These are phyloP conservation scores for Pyricularia pennisetigena DNA, from an alignment of 2,329 filamentous ascomycete genomes.

Conservation along the genomic window DNA sequence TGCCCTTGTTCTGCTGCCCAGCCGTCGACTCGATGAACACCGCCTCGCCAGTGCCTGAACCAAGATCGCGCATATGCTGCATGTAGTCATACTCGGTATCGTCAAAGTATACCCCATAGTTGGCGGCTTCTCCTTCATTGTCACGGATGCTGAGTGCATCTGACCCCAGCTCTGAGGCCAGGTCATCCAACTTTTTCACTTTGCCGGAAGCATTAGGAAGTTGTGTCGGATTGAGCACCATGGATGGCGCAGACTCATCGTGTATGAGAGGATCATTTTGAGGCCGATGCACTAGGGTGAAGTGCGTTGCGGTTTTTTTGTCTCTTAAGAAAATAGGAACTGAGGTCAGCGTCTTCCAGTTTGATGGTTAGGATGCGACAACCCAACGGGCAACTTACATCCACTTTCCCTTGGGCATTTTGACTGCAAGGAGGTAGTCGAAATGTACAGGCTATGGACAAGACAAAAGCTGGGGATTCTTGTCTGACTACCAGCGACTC, in stretches of 20 bases:
- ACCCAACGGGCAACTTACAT: conserved; percentile 34
- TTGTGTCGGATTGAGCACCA: conserved; percentile 70
- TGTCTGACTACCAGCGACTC: not conserved
- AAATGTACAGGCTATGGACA: not conserved
- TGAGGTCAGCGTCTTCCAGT: not conserved
- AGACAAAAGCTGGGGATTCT: not conserved
- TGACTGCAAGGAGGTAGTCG: conserved; percentile 20
- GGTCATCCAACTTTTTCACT: conserved; percentile 62
- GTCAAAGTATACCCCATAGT: conserved; percentile 88
- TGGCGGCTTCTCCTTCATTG: conserved; percentile 94
- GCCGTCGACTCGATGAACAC: conserved; percentile 73
- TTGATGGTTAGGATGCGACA: not conserved
- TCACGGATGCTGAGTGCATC: conserved; percentile 57
- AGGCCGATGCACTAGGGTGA: conserved; percentile 87
- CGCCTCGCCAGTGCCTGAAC: conserved; percentile 59
- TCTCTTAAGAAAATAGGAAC: conserved; percentile 34
- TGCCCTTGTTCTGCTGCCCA: conserved; percentile 47
- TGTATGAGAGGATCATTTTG: conserved; percentile 97
- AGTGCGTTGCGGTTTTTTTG: conserved; percentile 89
- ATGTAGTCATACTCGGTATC: conserved; percentile 98
- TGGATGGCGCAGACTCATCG: conserved; percentile 77
- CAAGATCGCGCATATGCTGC: conserved; percentile 94
- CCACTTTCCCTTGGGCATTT: conserved; percentile 69
- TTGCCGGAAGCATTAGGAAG: conserved; percentile 34
- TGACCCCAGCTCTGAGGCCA: conserved; percentile 65